Evolutionary conservation across 2,329 filamentous ascomycete species (phyloP), one percentile per base, ranked within the genome.

Genomic region (Ascochyta koolunga): DNA sequence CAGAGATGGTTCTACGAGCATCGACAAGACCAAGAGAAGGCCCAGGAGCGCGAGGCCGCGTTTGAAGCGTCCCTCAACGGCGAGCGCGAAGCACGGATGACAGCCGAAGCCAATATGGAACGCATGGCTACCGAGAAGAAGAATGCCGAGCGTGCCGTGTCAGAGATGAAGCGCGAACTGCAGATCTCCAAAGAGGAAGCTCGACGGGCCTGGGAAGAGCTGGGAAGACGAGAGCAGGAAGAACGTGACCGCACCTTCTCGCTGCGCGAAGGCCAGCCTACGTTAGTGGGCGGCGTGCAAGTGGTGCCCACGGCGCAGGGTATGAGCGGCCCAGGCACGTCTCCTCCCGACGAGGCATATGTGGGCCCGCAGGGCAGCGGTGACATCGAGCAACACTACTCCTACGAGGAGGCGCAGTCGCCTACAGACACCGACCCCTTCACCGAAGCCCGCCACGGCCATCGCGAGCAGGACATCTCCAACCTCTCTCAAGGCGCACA

Each of bases 1-100:
- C 95, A 99, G 76, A 86, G 95, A 44, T 99, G 95, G 95, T 98
- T 98, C 77, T 96, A 96, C 65, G 95, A 99, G 73, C 96, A 93
- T 7, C 84, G 93, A 45, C 84, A 88, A 27, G 93, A 98, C 63
- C 86, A 96, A 61, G 95, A 98, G 77, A 87, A 89, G 24, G 84
- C 88, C 43, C 89, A 90, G 62, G 95, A 98, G 75, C 82, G 89
- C 32, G 90, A 91, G 51, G 92, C 86, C 3, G 86, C 93, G 70
- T 78, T 96, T n/a, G 88, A 96, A 68, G 81, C 83, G 29, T 84
- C 87, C 35, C 78, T 97, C n/a, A 83, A 88, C 38, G 82, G 86
- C 33, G 93, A 97, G 75, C 84, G 90, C 47, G 83, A 86, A 57
- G 85, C 84, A 38, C 84, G 88, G 54, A 82, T 84, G 9, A 88